These are phyloP conservation scores for Naumovozyma dairenensis DNA, from an alignment of 805 yeast genomes.

Conservation along the genomic window DNA sequence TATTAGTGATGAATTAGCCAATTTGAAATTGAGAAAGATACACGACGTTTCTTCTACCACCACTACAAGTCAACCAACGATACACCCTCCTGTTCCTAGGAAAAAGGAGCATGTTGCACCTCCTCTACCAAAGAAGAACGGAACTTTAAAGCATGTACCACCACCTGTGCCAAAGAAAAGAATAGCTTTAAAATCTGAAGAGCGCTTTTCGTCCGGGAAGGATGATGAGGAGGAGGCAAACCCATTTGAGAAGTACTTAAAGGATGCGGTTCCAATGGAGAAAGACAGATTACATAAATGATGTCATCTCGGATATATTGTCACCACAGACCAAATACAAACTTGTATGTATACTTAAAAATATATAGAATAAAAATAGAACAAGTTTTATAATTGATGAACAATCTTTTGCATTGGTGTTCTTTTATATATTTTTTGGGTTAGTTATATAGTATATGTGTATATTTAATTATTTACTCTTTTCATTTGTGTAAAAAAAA, in stretches of 20 bases:
- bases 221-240: conserved; percentile 20
- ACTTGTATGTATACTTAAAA: no score
- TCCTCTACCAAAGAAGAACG: conserved; percentile 13
- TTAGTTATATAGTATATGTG: background rate
- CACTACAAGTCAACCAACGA: conserved; percentile 3
- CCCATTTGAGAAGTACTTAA: conserved; percentile 31
- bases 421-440: background rate
- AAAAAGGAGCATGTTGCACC: conserved; percentile 9
- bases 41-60: no score
- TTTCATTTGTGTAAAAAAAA: no score
- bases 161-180: conserved; percentile 9
- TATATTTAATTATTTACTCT: no score
- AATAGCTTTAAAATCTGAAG: background rate
- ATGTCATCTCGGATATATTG: no score
- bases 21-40: conserved; percentile 10
- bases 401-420: no score
- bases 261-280: conserved; percentile 31
- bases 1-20: conserved; percentile 9
- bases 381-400: no score
- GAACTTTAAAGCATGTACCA: conserved; percentile 8
- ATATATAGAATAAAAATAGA: no score
- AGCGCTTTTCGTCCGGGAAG: conserved; percentile 1
- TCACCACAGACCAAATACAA: no score
- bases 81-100: background rate
- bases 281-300: conserved; percentile 27